Evolutionary conservation across 768 basidiomycete species (phyloP), one percentile per base, ranked within the genome.

Genomic region (Termitomyces sp.): DNA sequence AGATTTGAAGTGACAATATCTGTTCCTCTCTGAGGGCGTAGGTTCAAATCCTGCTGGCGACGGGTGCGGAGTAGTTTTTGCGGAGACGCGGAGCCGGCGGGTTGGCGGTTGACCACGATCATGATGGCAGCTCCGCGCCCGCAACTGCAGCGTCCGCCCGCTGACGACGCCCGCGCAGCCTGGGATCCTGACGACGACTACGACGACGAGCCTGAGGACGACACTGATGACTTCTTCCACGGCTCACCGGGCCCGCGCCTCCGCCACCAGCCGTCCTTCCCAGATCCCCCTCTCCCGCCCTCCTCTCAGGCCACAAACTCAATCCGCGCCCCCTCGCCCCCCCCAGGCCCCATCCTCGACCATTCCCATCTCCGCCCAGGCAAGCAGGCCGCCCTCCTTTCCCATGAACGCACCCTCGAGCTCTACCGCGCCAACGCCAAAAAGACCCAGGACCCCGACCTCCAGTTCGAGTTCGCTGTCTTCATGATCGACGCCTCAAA

Each of bases 401-500:
- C 93, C 0, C 91, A 98, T 72, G 94, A 95, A 73, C 91, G 91
- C 59, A 98, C 97, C 2, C 86, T 99, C 60, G 95, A 98, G 72
- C 86, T 97, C 61, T 99, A 99, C 78, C 91, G 97, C 49, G 86
- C 89, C 46, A 99, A 99, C 73, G 97, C 96, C 34, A 97, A 96
- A 78, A 98, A 98, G 77, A 97, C 95, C 0, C 94, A 97, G 76
- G 94, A 98, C 72, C 95, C 96, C 0, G 93, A 98, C 67, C 78
- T 98, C 57, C 95, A 96, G 70, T 98, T 95, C 78, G 97, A 99
- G 71, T 98, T 99, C 65, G 93, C 96, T 42, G 93, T 95, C 9
- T 98, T 98, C 81, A 95, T 98, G 91, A 90, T 99, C 69, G 97
- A 98, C 68, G 93, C 95, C 51, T 91, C 94, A 51, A 97, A 96